Evolutionary conservation across 1,139 yeast genomes (phyloP).

Genomic region (Tardiomyces blankii): DNA sequence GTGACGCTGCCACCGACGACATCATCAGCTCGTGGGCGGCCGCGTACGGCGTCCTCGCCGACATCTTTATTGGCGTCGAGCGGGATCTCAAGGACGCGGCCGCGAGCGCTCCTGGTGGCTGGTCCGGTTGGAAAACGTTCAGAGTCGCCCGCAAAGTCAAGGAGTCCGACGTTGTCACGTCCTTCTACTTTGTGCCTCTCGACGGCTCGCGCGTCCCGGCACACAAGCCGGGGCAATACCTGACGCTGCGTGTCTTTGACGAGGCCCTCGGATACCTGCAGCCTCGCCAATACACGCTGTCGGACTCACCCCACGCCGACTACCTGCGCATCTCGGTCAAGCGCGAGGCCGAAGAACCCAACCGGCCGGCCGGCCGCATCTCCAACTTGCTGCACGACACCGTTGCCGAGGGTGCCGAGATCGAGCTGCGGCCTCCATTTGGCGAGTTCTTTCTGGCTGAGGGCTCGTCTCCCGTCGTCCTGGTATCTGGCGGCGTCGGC

Average conservation of each 20-base stretch:
- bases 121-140: conserved; percentile 49
- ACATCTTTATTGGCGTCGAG: conserved; percentile 50
- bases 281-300: conserved; percentile 44
- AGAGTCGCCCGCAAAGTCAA: conserved; percentile 31
- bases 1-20: conserved; percentile 45
- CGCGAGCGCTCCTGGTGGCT: conserved; percentile 29
- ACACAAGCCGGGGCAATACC: conserved; percentile 50
- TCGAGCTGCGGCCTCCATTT: conserved; percentile 48
- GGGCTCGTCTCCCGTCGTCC: conserved; percentile 23
- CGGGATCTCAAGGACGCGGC: conserved; percentile 32
- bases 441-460: conserved; percentile 40
- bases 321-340: conserved; percentile 47
- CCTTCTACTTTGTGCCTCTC: conserved; percentile 40
- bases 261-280: conserved; percentile 20
- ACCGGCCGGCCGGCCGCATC: conserved; percentile 33
- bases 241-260: conserved; percentile 32
- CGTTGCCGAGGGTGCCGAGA: conserved; percentile 38
- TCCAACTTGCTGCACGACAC: conserved; percentile 42
- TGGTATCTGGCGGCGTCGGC: conserved; percentile 58
- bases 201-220: conserved; percentile 30
- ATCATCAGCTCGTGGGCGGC: conserved; percentile 55
- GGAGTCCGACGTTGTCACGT: conserved; percentile 40
- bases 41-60: conserved; percentile 57
- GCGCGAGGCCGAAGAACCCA: conserved; percentile 4
- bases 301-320: conserved; percentile 24